Evolutionary conservation across 1,284 basidiomycete species (phyloP).

Genomic region (Ceratobasidium theobromae): DNA sequence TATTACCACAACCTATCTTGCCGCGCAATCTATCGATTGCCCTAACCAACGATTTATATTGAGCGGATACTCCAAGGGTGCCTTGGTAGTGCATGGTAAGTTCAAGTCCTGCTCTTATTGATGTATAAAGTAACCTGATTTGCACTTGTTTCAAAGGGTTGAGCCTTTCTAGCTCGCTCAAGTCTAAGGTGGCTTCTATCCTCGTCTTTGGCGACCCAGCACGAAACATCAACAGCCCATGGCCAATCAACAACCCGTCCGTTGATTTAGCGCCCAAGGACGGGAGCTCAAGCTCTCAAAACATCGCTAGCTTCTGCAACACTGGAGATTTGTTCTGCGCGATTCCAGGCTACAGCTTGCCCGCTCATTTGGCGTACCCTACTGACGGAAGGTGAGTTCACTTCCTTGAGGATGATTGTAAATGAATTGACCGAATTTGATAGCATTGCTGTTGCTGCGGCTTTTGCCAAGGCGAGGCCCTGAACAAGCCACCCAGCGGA

Average conservation of each 20-base stretch:
- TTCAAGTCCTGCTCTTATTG: not conserved
- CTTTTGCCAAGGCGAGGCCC: not conserved
- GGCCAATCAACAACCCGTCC: conserved; percentile 26
- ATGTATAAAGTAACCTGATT: not conserved
- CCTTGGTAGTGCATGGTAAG: not conserved
- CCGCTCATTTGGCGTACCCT: conserved; percentile 2
- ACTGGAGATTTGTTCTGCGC: conserved; percentile 2
- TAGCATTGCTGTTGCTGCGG: not conserved
- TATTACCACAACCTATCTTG: not conserved
- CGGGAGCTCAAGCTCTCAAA: conserved; percentile 17
- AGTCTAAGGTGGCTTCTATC: not conserved
- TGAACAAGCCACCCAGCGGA: not conserved
- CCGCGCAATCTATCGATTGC: not conserved
- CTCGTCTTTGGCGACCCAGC: conserved; percentile 6
- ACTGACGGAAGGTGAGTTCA: conserved; percentile 9
- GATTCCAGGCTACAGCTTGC: not conserved
- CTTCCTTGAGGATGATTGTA: not conserved
- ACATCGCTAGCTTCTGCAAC: conserved; percentile 29
- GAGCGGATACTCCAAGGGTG: conserved; percentile 16
- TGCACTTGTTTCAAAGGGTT: not conserved
- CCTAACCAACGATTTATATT: conserved; percentile 1
- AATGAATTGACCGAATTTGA: not conserved
- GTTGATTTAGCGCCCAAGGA: conserved; percentile 24
- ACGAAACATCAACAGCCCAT: not conserved
- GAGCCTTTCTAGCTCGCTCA: not conserved